Percentiles rank a stretch among this genome's conserved stretches.
These are phyloP conservation scores for Tanacetum coccineum DNA, from an alignment of 129 eudicot genomes.

Conservation along the genomic window DNA sequence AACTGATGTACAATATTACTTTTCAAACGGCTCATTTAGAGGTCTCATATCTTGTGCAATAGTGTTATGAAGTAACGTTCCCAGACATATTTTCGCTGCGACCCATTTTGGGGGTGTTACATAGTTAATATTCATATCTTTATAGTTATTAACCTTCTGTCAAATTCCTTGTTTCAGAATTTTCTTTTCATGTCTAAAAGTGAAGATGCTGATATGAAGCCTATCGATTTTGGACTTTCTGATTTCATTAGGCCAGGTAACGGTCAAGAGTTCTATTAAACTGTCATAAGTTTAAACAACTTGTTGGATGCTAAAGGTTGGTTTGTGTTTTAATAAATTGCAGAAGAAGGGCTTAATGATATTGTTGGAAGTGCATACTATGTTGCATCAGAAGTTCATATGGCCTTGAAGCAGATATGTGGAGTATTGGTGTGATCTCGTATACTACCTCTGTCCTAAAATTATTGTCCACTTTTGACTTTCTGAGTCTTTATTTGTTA, in stretches of 20 bases:
- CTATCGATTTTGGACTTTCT: conserved; percentile 94
- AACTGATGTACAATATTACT: no score
- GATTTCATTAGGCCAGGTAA: conserved; percentile 95
- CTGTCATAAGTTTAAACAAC: neutral
- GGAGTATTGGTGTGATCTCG: conserved; percentile 86
- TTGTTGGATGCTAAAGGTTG: neutral
- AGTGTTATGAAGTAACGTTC: no score
- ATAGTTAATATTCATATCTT: neutral
- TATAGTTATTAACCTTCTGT: conserved; percentile 1
- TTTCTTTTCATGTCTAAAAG: conserved; percentile 75
- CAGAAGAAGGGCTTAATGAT: conserved; percentile 88
- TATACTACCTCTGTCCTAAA: no score
- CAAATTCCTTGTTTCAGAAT: conserved; percentile 49
- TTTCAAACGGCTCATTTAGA: no score
- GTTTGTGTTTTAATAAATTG: conserved; percentile 18
- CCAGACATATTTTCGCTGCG: no score
- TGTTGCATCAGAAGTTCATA: conserved; percentile 94
- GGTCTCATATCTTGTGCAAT: no score
- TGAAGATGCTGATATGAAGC: conserved; percentile 95
- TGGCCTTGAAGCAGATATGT: conserved; percentile 80
- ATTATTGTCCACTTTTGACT: no score
- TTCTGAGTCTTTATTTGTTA: no score
- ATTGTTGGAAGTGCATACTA: conserved; percentile 87
- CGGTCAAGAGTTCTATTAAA: neutral
- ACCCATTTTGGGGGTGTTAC: no score